Conservation (phyloP, 164 flowering plant species). For the Sedum album region DNA sequence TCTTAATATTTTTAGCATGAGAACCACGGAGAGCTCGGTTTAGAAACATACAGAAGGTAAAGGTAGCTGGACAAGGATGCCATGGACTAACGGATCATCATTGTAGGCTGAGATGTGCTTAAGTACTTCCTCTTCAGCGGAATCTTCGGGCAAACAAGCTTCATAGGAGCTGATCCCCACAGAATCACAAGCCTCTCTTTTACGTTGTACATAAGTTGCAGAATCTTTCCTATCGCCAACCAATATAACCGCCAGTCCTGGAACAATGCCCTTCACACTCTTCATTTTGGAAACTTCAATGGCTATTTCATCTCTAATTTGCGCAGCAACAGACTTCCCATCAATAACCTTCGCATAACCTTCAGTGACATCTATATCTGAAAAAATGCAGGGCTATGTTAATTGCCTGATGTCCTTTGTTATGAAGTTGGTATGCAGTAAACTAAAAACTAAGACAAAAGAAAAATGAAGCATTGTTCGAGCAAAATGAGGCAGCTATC, state of each 20-base stretch:
- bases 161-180: slow-evolving; percentile 61
- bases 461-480: not conserved
- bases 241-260: slow-evolving; percentile 79
- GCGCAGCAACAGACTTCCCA: slow-evolving; percentile 67
- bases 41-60: slow-evolving; percentile 66
- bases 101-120: slow-evolving; percentile 38
- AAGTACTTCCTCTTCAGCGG: slow-evolving; percentile 53
- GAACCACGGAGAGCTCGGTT: slow-evolving; percentile 16
- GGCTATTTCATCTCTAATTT: slow-evolving; percentile 52
- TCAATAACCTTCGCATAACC: slow-evolving; percentile 31
- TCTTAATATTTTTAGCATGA: slow-evolving; percentile 7
- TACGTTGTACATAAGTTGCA: slow-evolving; percentile 62
- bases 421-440: too few relatives aligned
- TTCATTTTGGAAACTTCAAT: slow-evolving; percentile 66
- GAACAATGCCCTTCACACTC: slow-evolving; percentile 47
- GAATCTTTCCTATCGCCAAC: slow-evolving; percentile 84
- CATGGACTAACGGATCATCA: slow-evolving; percentile 66
- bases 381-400: too few relatives aligned
- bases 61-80: slow-evolving; percentile 94
- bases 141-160: slow-evolving; percentile 43
- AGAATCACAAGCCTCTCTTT: slow-evolving; percentile 70
- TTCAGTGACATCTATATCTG: slow-evolving; percentile 3
- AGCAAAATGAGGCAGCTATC: not conserved
- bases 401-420: too few relatives aligned
- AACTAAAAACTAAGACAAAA: too few relatives aligned